Percentiles rank a stretch among this genome's conserved stretches.
Conservation (phyloP, 2,329 filamentous ascomycete genomes). For the Hyphodiscus sp. region DNA sequence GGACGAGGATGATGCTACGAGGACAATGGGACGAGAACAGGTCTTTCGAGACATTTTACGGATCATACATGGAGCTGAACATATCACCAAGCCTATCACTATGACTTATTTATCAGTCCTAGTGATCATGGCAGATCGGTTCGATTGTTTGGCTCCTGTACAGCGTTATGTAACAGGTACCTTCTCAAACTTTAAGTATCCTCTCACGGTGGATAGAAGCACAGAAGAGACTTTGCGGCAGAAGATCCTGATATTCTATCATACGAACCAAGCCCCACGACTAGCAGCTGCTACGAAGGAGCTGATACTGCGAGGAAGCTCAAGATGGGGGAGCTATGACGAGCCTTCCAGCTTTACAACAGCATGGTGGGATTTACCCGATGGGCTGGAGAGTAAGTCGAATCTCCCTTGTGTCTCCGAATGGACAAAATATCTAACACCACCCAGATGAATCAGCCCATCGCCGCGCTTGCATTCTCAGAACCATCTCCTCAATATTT, state of each 20-base stretch:
- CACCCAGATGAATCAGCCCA: slow-evolving; percentile 55
- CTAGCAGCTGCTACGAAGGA: slow-evolving; percentile 58
- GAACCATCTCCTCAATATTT: slow-evolving; percentile 63
- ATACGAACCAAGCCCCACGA: slow-evolving; percentile 55
- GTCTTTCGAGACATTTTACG: slow-evolving; percentile 62
- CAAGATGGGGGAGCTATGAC: slow-evolving; percentile 31
- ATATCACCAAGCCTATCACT: slow-evolving; percentile 40
- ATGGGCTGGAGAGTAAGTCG: slow-evolving; percentile 54
- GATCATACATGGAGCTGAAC: slow-evolving; percentile 52
- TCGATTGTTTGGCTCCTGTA: slow-evolving; percentile 55
- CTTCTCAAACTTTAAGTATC: slow-evolving; percentile 46
- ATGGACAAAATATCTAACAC: slow-evolving; percentile 6
- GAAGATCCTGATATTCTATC: slow-evolving; percentile 59
- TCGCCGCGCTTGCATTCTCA: slow-evolving; percentile 59
- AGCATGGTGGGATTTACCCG: slow-evolving; percentile 69
- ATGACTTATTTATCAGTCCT: slow-evolving; percentile 57
- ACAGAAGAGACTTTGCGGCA: slow-evolving; percentile 62
- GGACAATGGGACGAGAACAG: slow-evolving; percentile 50
- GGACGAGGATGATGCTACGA: slow-evolving; percentile 63
- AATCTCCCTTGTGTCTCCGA: neutral
- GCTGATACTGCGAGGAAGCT: slow-evolving; percentile 59
- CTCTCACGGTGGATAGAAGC: slow-evolving; percentile 39
- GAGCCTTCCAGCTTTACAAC: slow-evolving; percentile 31
- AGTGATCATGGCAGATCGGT: slow-evolving; percentile 66
- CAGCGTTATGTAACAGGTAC: slow-evolving; percentile 45